Base-by-base conservation (phyloP, 2,329 filamentous ascomycete genomes). In the Trichophyton benhamiae region DNA sequence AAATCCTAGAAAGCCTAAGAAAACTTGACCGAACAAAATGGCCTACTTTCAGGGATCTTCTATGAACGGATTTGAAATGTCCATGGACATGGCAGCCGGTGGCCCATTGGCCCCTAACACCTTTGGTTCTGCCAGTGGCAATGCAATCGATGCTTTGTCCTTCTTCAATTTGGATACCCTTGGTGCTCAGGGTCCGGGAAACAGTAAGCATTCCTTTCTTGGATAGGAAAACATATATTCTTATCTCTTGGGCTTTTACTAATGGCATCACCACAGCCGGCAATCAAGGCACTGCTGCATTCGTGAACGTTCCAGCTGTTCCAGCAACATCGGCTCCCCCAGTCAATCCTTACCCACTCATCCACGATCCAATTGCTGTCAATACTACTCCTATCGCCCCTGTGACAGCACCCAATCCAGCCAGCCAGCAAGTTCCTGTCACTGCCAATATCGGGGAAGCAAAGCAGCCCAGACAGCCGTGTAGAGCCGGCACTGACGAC, bases 401-500 rank as follows among this genome's bases (percentile, higher is more conserved):
- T 11, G 33, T 13, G 9, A 3, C 33, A 38, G 33, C 33, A 38
- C 9, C 11, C 33, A 38, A 38, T 38, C 11, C 11, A 38, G 33
- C 9, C 11, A 3, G 33, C 11, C 33, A 38, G 41, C 41, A 44
- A 30, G n/a, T n/a, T 7, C 41, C n/a, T 4, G 5, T 17, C 15
- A 9, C n/a, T 44, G 15, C n/a, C 13, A 25, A 27, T 27, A 1
- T 20, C 1, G 17, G 20, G 36, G 58, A 52, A 17, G 38, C 25
- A 25, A 62, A 58, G 22, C 42, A 52, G 17, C 63, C 63, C n/a
- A 52, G 63, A n/a, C 58, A 63, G 38, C 58, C 61, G 15, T 64
- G 62, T 25, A 27, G 27, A 3, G 52, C 58, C 3, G 44, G 62
- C 3, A 9, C 17, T 8, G 38, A 25, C 1, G 22, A 57, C 42